Conservation (phyloP, 805 yeast genomes). For the Saccharomycopsis schoenii region DNA sequence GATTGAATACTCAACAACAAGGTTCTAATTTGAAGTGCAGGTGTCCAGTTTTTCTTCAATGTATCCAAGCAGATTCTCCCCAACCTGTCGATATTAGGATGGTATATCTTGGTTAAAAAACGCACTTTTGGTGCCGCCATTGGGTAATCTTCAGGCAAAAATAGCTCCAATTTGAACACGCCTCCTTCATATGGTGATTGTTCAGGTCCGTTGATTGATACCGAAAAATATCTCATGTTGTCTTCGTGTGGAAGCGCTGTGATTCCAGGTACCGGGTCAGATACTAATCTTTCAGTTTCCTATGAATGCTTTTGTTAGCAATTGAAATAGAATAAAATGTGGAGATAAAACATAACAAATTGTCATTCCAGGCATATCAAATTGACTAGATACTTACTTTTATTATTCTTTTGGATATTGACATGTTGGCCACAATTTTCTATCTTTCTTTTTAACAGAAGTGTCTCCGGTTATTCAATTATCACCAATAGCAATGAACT, state of each 20-base stretch:
- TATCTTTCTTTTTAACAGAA: neutral
- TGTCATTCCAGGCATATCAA: neutral
- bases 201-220: slow-evolving; percentile 82
- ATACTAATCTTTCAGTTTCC: slow-evolving; percentile 86
- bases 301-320: slow-evolving; percentile 20
- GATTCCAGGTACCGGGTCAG: slow-evolving; percentile 96
- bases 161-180: slow-evolving; percentile 71
- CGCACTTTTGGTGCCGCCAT: slow-evolving; percentile 97
- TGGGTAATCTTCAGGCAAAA: slow-evolving; percentile 93
- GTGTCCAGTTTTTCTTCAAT: slow-evolving; percentile 88
- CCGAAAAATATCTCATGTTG: slow-evolving; percentile 86
- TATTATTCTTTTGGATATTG: slow-evolving; percentile 81
- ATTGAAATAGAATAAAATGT: neutral
- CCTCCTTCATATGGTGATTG: slow-evolving; percentile 90
- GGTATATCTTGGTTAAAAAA: slow-evolving; percentile 87
- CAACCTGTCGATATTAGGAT: slow-evolving; percentile 90
- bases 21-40: slow-evolving; percentile 93
- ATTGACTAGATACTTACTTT: slow-evolving; percentile 39
- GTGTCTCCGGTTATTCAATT: neutral
- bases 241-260: slow-evolving; percentile 90
- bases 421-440: slow-evolving; percentile 22
- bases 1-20: slow-evolving; percentile 89
- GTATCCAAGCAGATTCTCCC: slow-evolving; percentile 96
- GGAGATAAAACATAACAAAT: neutral
- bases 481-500: neutral